Base-by-base conservation (phyloP, 2,329 filamentous ascomycete species). In the Neobulgaria alba region DNA sequence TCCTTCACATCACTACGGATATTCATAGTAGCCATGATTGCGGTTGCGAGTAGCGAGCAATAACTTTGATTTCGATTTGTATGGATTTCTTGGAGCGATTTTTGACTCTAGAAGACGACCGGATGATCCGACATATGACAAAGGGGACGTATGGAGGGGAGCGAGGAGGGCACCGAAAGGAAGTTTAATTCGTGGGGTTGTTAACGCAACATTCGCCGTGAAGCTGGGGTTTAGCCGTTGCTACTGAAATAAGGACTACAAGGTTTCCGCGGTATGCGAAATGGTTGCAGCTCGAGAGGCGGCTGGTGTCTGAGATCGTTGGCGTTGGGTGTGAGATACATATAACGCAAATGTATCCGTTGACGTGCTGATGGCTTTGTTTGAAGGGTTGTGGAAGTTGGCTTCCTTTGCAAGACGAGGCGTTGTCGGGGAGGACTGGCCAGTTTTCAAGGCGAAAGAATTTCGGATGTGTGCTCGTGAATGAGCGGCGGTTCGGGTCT, bases 1-100 rank as follows among this genome's bases (percentile, higher is more conserved):
- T 98, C 92, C 74, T 82, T 83, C 72, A 95, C 83, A 84, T 96
- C 90, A 69, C 86, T 87, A 68, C 89, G 89, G 69, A 96, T 89
- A 71, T 98, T 98, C 79, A 98, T 75, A 72, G 86, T 89, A 77
- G 86, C 82, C 92, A 96, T 96, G 68, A 59, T 88, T 78, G 71
- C 70, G 69, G 67, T 46, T 45, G 42, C 17, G 19, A 45, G 12
- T 26, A 26, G 23, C 23, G 41, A 42, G 39, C 37, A 34, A 42
- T 46, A 45, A 43, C 31, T 50, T 48, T 39, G 38, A 39, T 29
- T 40, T 45, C 39, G 33, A 29, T 31, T 43, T 48, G 30, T 43
- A 29, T 43, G 36, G 41, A 40, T 7, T n/a, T 52, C 37, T 46
- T 41, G 43, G 34, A 35, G 45, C 33, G 38, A 42, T 38, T 44